phyloP scores from a whole-genome alignment of 2,329 filamentous ascomycete genomes.

The Phyllachora maydis region DNA sequence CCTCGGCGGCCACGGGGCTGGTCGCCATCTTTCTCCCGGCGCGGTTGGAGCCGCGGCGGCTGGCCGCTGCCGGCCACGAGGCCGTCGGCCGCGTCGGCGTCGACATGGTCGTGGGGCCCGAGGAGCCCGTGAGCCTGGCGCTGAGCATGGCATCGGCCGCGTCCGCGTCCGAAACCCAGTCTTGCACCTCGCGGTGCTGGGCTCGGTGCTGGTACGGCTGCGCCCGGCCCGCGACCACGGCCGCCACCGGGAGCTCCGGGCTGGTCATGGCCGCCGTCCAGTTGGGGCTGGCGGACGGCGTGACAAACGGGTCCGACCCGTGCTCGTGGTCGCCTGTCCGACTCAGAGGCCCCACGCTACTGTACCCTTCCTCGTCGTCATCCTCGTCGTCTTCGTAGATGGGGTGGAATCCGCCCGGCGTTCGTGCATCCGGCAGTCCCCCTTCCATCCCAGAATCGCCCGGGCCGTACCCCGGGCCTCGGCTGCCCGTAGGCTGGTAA shows the following conservation, averaged over 20 bases:
- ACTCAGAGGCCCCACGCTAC: no score
- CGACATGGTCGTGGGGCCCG: constrained; percentile 5
- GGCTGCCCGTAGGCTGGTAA: constrained; percentile 12
- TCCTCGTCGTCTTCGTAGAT: constrained; percentile 40
- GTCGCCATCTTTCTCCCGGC: not conserved
- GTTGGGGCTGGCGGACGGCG: constrained; percentile 15
- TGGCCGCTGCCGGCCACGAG: constrained; percentile 4
- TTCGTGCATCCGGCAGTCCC: no score
- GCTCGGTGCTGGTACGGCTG: constrained; percentile 6
- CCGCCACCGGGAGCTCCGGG: no score
- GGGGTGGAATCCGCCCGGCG: constrained; percentile 26
- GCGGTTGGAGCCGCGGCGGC: not conserved
- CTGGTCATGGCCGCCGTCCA: no score
- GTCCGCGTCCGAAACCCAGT: constrained; percentile 36
- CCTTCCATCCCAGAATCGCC: no score
- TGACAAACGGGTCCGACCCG: constrained; percentile 34
- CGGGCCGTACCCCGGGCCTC: constrained; percentile 10
- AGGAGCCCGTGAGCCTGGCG: constrained; percentile 16
- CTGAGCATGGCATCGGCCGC: constrained; percentile 29
- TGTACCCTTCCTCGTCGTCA: no score
- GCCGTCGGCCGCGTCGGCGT: not conserved
- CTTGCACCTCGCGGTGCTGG: constrained; percentile 30
- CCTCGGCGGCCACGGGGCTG: not conserved
- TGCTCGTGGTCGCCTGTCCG: no score
- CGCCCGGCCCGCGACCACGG: no score